Evolutionary conservation across 768 basidiomycete species (phyloP), one percentile per base, ranked within the genome.

Genomic region (Russula virescens): DNA sequence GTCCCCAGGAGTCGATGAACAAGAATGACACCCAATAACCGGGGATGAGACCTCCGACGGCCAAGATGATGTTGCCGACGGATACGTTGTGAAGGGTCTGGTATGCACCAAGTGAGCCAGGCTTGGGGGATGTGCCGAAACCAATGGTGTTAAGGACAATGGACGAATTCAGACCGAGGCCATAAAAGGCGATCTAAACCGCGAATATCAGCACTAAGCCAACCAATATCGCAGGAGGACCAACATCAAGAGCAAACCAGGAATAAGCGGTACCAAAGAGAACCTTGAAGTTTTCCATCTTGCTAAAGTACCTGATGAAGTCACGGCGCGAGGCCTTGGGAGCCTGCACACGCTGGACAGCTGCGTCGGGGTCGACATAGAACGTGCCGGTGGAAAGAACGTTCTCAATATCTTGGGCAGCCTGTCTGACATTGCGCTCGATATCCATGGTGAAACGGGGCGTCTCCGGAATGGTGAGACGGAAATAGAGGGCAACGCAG

Each of bases 371-470:
- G 68, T 87, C 83, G 40, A 77, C 76, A 25, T 75, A 69, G 69
- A 73, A 78, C 8, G 69, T 75, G 42, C 82, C 81, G 18, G 75
- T 77, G 21, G 77, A 75, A 50, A 94, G 65, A 60, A 91, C 88
- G 50, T 80, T 79, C 61, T 87, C 80, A 65, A 93, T 89, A 68
- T 94, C 93, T 34, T 79, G 75, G 0, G 83, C 60, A 8, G 91
- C 93, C 70, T 88, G 89, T 45, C 81, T 77, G 48, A 95, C 76
- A 73, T 94, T 93, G 54, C 88, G 79, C 73, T 94, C 91, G 63
- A 95, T 83, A 78, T 95, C 93, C 88, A 94, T 94, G 62, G 93
- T 96, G 73, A 81, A 86, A 60, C 93, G 90, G 28, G 93, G 93
- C 0, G 92, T 94, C 73, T 94, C 92, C 3, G 93, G 91, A 69